These are phyloP conservation scores for Toxoplasma gondii DNA, from an alignment of 169 alveolate genomes.

Conservation along the genomic window DNA sequence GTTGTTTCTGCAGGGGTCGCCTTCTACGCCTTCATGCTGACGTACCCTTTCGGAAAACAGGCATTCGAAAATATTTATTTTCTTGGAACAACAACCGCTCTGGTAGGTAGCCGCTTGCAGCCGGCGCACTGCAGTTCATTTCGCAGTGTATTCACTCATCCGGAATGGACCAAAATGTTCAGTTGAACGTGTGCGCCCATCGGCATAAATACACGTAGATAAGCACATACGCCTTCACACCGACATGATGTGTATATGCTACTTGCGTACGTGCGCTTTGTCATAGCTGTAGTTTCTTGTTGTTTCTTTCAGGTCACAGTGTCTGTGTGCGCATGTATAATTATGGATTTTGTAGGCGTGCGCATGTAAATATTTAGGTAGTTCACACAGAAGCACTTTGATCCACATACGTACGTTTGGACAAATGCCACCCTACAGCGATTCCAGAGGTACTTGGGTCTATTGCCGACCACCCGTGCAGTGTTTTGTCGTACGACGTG, in stretches of 20 bases:
- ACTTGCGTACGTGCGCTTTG: no score
- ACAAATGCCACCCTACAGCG: no score
- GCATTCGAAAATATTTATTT: neutral
- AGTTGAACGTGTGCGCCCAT: neutral
- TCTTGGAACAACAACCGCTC: neutral
- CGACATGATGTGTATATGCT: no score
- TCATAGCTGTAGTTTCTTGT: no score
- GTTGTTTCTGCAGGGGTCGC: neutral
- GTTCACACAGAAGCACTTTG: no score
- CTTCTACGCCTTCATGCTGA: constrained; percentile 26
- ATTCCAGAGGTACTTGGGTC: no score
- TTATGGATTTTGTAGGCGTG: neutral
- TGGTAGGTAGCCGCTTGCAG: neutral
- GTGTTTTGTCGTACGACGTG: no score
- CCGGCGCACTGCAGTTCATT: neutral
- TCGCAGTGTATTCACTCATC: neutral
- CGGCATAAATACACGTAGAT: neutral
- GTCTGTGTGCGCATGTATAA: neutral
- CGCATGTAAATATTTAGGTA: no score
- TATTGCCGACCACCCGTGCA: no score
- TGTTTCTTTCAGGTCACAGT: no score
- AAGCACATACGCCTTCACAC: no score
- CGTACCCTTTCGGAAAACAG: neutral
- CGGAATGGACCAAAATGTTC: neutral
- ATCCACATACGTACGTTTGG: no score